Base-by-base conservation (phyloP, 805 yeast species). In the Hanseniaspora clermontiae region DNA sequence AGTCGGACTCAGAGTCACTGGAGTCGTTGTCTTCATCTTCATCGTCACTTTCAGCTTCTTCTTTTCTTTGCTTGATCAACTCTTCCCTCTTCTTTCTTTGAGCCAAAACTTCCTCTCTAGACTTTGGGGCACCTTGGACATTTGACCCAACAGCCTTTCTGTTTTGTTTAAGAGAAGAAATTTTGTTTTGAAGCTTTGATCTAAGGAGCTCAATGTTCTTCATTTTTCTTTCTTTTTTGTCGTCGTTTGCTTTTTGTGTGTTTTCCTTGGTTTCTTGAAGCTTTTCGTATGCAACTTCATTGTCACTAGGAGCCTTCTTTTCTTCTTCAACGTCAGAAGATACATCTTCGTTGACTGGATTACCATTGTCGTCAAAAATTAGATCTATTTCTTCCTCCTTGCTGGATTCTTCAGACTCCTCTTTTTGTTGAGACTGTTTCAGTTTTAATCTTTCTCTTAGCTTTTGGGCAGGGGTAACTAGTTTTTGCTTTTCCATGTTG, bases 121-220 rank as follows among this genome's bases (percentile, higher is more conserved):
- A 86, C 58, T 82, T 77, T 15, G 90, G 89, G 0, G 96, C 93
- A 27, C 96, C 96, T 5, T 77, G 74, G 5, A 76, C 81, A 48
- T 80, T 83, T 0, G 90, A 73, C 1, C 97, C 97, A 0, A 95
- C 93, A 1, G 97, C 98, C 64, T 84, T 90, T 67, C 99, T 81
- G 69, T 80, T 84, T 56, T 83, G 89, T 61, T 82, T 81, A 71
- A 93, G 64, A 9, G 70, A 71, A 57, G 73, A 77, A 60, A 93
- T 90, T 67, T 82, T 87, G 17, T 77, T 78, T 32, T 91, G 83
- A 46, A 93, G 77, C 67, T 84, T 84, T n/a, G 82, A 84, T 64
- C 90, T 81, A 59, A 93, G 75, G 61, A 80, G 65, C 60, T 38
- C 61, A 43, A 14, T 55, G 43, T 56, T 62, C 54, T 47, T 61